Evolutionary conservation across 2,329 filamentous ascomycete species (phyloP), one percentile per base, ranked within the genome.

Genomic region (Remersonia thermophila): DNA sequence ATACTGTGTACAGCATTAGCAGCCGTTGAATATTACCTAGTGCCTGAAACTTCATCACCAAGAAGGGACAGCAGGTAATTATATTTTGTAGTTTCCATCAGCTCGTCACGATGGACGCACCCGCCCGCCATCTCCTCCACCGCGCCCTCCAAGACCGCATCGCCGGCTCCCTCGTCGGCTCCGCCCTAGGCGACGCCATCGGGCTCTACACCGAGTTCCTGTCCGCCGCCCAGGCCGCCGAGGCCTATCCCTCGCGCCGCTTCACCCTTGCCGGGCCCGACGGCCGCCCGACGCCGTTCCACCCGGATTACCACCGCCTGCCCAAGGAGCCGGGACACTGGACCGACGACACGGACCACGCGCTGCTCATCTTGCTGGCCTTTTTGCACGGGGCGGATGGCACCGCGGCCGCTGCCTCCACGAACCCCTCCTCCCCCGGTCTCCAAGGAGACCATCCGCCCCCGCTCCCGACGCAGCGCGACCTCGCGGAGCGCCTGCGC

Each of bases 291-390:
- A 69, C 66, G 1, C 56, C 59, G 1, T 61, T 62, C 41, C 52
- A 58, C 13, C 50, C 55, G n/a, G 67, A 69, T 44, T 45, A 51
- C 4, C 66, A 70, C 44, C 56, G 66, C 33, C 55, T 57, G 35
- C 60, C 60, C 18, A 60, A 65, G 26, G 46, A 50, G 3, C 47
- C 55, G 1, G 58, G 61, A 16, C 59, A 63, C 28, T 71, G 67
- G 67, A 73, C 67, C 0, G 67, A 73, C 40, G 68, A 72, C 48
- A 72, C 68, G 0, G 68, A 71, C 42, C 67, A 72, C 49, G 61
- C 67, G 3, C 54, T 69, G 14, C 50, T 71, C 1, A 61, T 64
- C 36, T 47, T 71, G 2, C 56, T 71, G 2, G 65, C 61, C 4
- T 72, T 59, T 26, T 49, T 68, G 16, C 60, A 67, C 33, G 55